A percentile compares a stretch with the other conserved stretches of the same genome.
Conservation (phyloP, 2,329 filamentous ascomycete species). For the Neurospora sp. region DNA sequence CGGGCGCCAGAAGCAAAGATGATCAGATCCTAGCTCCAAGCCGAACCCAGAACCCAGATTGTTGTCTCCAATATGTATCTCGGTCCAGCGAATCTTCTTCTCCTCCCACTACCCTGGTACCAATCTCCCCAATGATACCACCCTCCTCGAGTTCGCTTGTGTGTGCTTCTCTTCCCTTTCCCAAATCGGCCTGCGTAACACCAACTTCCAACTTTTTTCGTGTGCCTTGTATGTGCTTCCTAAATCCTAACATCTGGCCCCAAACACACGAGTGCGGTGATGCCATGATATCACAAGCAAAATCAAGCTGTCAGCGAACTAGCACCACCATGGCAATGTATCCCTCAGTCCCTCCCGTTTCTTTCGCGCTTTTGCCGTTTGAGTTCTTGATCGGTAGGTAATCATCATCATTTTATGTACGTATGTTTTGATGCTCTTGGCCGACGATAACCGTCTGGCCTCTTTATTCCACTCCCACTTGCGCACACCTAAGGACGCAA, state of each 20-base stretch:
- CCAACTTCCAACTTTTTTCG: not conserved
- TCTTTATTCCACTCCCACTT: not conserved
- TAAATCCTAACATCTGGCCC: not conserved
- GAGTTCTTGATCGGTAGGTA: not conserved
- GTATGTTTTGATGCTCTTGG: not conserved
- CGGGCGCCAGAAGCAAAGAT: not conserved
- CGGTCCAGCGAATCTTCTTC: not conserved
- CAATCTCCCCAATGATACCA: not conserved
- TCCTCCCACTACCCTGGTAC: not conserved
- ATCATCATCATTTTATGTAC: not conserved
- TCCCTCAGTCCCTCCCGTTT: not conserved
- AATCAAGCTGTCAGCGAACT: not conserved
- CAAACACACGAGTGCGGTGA: not conserved
- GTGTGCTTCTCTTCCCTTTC: not conserved
- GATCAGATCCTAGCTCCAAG: not conserved
- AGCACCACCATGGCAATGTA: not conserved
- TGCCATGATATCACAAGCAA: not conserved
- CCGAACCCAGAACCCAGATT: not conserved
- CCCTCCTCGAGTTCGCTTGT: not conserved
- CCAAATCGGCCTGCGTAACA: not conserved
- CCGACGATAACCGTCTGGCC: not conserved
- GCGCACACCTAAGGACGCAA: not conserved
- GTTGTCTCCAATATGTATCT: not conserved
- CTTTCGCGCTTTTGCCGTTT: not conserved
- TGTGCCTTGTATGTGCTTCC: not conserved